Conservation (phyloP, 2,329 filamentous ascomycete species). For the Alternaria conjuncta region DNA sequence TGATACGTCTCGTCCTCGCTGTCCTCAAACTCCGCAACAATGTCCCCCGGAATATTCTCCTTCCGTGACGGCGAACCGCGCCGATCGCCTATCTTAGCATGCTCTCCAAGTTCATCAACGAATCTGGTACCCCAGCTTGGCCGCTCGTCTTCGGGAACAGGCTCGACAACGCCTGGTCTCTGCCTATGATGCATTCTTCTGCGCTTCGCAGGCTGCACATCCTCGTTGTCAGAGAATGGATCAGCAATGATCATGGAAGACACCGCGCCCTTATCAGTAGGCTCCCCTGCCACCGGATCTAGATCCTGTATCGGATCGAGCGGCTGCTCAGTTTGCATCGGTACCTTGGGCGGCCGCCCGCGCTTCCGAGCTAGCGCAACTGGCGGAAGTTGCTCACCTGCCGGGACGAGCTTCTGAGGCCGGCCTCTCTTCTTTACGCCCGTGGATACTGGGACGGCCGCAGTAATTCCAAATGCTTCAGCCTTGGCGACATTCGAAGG, state of each 20-base stretch:
- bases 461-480: background rate
- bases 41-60: background rate
- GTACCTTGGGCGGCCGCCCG: background rate
- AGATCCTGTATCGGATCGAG: background rate
- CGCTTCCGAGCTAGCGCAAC: background rate
- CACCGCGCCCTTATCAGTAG: background rate
- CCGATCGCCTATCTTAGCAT: background rate
- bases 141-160: background rate
- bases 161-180: background rate
- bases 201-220: background rate
- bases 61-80: background rate
- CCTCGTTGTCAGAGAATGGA: background rate
- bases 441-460: background rate
- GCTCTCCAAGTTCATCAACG: background rate
- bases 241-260: background rate
- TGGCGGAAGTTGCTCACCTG: background rate
- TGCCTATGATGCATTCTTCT: background rate
- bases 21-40: background rate
- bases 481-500: background rate
- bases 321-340: background rate
- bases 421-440: background rate
- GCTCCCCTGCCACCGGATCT: background rate
- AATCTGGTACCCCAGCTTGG: background rate
- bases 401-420: background rate
- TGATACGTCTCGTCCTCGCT: background rate